Base-by-base conservation (phyloP, 345 rosid genomes). In the Eucalyptus tenuipes region DNA sequence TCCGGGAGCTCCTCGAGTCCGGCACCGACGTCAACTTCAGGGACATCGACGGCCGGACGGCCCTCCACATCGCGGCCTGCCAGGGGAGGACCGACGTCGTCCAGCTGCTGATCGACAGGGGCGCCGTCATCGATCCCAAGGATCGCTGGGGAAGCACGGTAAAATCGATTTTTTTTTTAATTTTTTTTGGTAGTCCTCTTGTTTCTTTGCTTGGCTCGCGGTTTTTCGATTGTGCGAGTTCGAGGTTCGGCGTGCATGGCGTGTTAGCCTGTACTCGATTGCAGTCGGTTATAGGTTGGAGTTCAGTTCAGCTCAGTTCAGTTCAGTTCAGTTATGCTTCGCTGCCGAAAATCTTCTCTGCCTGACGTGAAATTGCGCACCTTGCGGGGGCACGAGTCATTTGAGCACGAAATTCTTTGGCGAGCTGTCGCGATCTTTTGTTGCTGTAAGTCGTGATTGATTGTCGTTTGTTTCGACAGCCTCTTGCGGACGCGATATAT, bases 61-160 rank as follows among this genome's bases (percentile, higher is more conserved):
- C 99, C 89, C 94, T 95, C 64, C 99, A 96, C 88, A 90, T 95
- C 87, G 96, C 99, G 47, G 93, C 97, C 48, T 96, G 98, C 89
- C 96, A 96, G 87, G 96, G 99, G 52, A 90, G 87, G 88, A 92
- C 94, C 75, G 96, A 96, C 59, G 97, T 95, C 11, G 97, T 95
- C 37, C 91, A 92, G 86, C 89, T 96, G 91, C 93, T 96, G 90
- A 92, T 96, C 82, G 91, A 95, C 86, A 90, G 92, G 25, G 94
- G 95, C 22, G 97, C 98, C 7, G 88, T 91, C 16, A 91, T 96
- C 61, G 96, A 97, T 88, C 92, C 94, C 84, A 90, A 94, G 90
- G 99, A 97, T 89, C 97, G 97, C 9, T 96, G 99, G 99, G 99
- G 98, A 10, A 97, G 99, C 95, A 96, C 99, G 88, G 99, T 97